These are phyloP conservation scores for Phyllosticta ampelicida DNA, from an alignment of 2,329 filamentous ascomycete species.

Conservation along the genomic window DNA sequence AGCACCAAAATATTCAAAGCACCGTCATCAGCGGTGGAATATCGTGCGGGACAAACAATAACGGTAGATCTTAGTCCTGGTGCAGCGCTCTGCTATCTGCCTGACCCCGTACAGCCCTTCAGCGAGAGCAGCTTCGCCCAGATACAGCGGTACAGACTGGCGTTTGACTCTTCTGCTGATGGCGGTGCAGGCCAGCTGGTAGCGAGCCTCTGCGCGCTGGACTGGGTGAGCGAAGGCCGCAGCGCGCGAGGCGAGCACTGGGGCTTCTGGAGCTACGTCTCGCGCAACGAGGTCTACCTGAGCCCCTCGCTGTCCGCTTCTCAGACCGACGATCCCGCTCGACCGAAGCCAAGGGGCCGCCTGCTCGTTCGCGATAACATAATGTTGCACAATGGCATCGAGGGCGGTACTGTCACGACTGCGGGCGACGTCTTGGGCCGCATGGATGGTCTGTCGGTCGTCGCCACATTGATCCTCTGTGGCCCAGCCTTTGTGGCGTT, in stretches of 20 bases:
- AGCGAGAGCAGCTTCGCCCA: constrained; percentile 75
- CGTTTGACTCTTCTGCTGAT: background rate
- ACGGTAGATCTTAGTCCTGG: constrained; percentile 37
- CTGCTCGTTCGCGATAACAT: constrained; percentile 80
- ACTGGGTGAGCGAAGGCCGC: constrained; percentile 90
- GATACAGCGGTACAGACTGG: constrained; percentile 59
- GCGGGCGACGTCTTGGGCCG: constrained; percentile 30
- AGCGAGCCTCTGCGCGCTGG: constrained; percentile 61
- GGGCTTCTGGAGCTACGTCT: constrained; percentile 69
- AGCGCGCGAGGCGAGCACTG: constrained; percentile 79
- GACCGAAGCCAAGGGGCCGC: constrained; percentile 24
- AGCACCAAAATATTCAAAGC: constrained; percentile 90
- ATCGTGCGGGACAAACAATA: constrained; percentile 39
- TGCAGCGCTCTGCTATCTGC: constrained; percentile 54
- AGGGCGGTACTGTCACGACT: constrained; percentile 31
- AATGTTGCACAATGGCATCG: constrained; percentile 42
- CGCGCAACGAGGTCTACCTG: constrained; percentile 78
- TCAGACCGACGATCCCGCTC: background rate
- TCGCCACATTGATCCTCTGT: constrained; percentile 75
- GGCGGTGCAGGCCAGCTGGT: background rate
- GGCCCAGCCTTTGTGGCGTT: constrained; percentile 58
- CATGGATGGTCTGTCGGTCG: constrained; percentile 65
- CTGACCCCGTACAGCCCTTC: constrained; percentile 91
- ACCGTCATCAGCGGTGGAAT: background rate
- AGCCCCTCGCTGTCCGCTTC: constrained; percentile 17